Percentiles rank a stretch among this genome's conserved stretches.
Conservation (phyloP, 2,329 filamentous ascomycete species). For the Clarireedia paspali region DNA sequence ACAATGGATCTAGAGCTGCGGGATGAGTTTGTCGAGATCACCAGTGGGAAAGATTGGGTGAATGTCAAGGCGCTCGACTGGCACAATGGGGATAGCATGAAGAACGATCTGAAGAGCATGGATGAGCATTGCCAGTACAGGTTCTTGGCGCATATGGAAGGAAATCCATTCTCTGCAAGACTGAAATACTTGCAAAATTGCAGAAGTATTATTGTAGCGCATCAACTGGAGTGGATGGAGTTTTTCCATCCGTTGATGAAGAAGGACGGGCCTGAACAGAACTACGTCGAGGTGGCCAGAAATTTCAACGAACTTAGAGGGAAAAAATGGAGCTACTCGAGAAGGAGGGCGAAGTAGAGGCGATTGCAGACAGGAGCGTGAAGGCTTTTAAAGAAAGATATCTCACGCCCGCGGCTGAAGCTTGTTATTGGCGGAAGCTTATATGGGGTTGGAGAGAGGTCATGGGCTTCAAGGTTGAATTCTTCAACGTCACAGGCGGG, state of each 20-base stretch:
- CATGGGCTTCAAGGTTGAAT: conserved; percentile 7
- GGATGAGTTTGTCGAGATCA: conserved; percentile 11
- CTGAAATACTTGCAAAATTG: conserved; percentile 6
- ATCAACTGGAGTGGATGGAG: conserved; percentile 7
- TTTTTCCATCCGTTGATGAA: conserved; percentile 7
- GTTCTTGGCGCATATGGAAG: conserved; percentile 5
- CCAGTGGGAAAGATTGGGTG: conserved; percentile 34
- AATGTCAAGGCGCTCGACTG: conserved; percentile 32
- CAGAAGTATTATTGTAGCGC: conserved; percentile 3
- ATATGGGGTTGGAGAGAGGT: conserved; percentile 37
- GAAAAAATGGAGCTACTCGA: conserved; percentile 30
- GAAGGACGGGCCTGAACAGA: conserved; percentile 38
- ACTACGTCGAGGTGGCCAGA: conserved; percentile 2
- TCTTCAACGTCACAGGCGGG: not conserved
- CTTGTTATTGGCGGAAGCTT: conserved; percentile 43
- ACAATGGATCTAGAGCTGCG: conserved; percentile 27
- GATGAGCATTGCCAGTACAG: conserved; percentile 6
- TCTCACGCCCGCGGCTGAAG: conserved; percentile 40
- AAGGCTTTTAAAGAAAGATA: conserved; percentile 34
- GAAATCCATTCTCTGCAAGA: not conserved
- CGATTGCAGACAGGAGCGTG: conserved; percentile 2
- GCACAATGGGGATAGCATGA: conserved; percentile 6
- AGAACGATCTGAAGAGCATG: conserved; percentile 5
- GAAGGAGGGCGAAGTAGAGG: conserved; percentile 31
- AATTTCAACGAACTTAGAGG: conserved; percentile 35